Conservation (phyloP, 257 asterid genomes). For the Nicotiana attenuata region DNA sequence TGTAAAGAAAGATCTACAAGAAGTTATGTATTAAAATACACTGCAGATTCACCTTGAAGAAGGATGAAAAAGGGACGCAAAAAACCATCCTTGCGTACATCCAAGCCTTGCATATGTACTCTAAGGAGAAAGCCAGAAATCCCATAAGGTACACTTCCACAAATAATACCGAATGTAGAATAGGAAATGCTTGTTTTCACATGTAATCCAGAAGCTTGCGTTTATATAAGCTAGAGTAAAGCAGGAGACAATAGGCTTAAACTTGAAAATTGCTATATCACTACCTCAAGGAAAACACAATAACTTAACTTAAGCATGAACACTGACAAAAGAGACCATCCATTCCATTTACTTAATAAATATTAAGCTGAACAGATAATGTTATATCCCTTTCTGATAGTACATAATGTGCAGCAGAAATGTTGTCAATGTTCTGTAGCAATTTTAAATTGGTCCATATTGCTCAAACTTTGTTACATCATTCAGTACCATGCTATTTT, state of each 20-base stretch:
- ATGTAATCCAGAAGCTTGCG: not conserved
- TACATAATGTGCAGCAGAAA: not conserved
- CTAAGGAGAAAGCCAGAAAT: slow-evolving; percentile 25
- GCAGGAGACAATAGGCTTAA: not conserved
- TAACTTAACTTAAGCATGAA: not conserved
- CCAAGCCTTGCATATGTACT: slow-evolving; percentile 83
- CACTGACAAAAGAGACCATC: not conserved
- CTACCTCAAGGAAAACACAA: not conserved
- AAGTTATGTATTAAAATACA: not conserved
- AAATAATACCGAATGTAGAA: not conserved
- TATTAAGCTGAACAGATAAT: not conserved
- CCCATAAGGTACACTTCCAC: not conserved
- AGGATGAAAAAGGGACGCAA: slow-evolving; percentile 66
- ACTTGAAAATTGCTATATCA: not conserved
- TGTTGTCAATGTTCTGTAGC: not conserved
- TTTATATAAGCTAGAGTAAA: not conserved
- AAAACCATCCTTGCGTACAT: slow-evolving; percentile 87
- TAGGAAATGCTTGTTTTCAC: not conserved
- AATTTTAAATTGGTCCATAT: not conserved
- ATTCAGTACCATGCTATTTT: not conserved
- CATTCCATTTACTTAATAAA: not conserved
- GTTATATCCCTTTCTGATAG: not conserved
- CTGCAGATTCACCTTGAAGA: slow-evolving; percentile 48
- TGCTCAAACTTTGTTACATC: not conserved
- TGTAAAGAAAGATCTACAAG: not conserved